Base-by-base conservation (phyloP, 2,329 filamentous ascomycete species). In the Waltergamsia citrina region DNA sequence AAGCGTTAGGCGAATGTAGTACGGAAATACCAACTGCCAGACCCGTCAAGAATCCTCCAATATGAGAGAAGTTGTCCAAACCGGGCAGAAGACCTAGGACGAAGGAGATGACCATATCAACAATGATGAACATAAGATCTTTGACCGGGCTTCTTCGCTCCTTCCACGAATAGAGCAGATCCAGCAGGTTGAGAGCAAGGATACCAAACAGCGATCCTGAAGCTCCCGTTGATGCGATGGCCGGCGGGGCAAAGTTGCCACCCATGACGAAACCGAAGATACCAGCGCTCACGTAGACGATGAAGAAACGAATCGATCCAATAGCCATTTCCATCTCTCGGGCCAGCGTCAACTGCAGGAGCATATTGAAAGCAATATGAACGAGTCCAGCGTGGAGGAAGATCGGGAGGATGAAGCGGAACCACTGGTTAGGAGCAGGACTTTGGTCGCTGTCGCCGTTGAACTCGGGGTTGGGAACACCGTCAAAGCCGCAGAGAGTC, bases 211-310 rank as follows among this genome's bases (percentile, higher is more conserved):
- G 69, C 7, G 81, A 77, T 24, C 92, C 92, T 0, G 92, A 96
- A 17, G 86, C 88, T 33, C 92, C 92, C 1, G 84, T 86, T 1
- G 86, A 94, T 3, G 86, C 74, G 38, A 92, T 79, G 15, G 79
- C 82, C 5, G 81, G 76, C 1, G 82, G 81, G 2, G 90, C 87
- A 52, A 86, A 96, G 56, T 96, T 98, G 10, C 86, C 92, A 42
- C 92, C 90, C 45, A 98, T 73, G 4, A 96, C 84, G 51, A 94
- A 94, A 8, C 92, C 92, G 50, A 96, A 96, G 44, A 96, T 96
- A 18, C 92, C 92, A 20, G 85, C 78, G 41, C 78, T 80, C 50
- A 96, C 73, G 55, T 98, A 98, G 32, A 96, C 86, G 32, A 98
- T 59, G 29, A 83, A 76, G 59, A 93, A 96, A 25, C 92, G 81